Percentiles rank a stretch among this genome's conserved stretches.
phyloP scores from a whole-genome alignment of 345 rosid species.

The Eucalyptus polybractea region DNA sequence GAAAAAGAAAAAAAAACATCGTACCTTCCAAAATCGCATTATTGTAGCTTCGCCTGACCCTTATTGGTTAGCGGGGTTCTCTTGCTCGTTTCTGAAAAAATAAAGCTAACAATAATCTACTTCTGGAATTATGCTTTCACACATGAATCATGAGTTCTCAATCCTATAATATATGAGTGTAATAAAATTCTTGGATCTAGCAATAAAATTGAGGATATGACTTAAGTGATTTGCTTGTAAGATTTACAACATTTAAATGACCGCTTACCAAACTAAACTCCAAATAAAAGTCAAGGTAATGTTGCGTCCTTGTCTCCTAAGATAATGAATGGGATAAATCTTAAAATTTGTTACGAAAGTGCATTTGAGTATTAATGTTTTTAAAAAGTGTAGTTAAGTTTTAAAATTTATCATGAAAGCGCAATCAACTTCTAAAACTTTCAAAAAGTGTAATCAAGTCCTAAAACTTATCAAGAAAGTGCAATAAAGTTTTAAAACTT shows the following conservation, averaged over 20 bases:
- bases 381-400: too few species aligned
- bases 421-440: background rate
- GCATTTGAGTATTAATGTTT: too few species aligned
- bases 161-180: background rate
- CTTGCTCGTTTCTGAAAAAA: background rate
- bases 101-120: background rate
- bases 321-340: background rate
- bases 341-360: too few species aligned
- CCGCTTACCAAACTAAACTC: background rate
- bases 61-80: background rate
- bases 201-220: background rate
- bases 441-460: rapidly evolving
- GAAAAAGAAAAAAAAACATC: too few species aligned
- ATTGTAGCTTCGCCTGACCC: background rate
- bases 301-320: background rate
- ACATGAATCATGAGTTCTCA: background rate
- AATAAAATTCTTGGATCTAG: background rate
- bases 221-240: background rate
- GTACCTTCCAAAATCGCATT: background rate
- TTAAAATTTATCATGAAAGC: too few species aligned
- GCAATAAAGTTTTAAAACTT: too few species aligned
- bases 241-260: background rate
- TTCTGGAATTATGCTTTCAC: background rate
- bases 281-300: background rate
- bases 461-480: too few species aligned